A percentile compares a stretch with the other conserved stretches of the same genome.
Conservation (phyloP, 2,329 filamentous ascomycete genomes). For the Cladosporium colombiae region DNA sequence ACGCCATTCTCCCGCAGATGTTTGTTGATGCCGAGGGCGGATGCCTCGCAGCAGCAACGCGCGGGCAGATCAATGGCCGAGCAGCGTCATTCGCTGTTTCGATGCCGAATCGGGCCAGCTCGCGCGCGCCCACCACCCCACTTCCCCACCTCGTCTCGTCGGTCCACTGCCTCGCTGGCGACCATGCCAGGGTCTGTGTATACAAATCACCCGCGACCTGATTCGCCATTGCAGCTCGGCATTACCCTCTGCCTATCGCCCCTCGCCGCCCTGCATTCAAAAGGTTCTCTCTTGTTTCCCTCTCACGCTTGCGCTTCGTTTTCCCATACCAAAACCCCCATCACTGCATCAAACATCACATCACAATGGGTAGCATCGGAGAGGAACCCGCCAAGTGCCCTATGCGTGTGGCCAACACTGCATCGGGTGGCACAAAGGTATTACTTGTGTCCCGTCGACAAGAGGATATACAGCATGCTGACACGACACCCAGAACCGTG, state of each 20-base stretch:
- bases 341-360: background rate
- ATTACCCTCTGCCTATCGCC: conserved; percentile 1
- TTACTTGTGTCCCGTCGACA: conserved; percentile 48
- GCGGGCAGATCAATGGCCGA: background rate
- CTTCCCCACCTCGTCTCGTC: conserved; percentile 5
- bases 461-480: conserved; percentile 51
- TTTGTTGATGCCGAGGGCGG: background rate
- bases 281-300: background rate
- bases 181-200: background rate
- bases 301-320: background rate
- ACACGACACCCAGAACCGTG: conserved; percentile 59
- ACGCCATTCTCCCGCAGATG: background rate
- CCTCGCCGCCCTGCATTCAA: conserved; percentile 1
- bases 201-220: conserved; percentile 9
- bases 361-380: conserved; percentile 19
- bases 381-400: conserved; percentile 31
- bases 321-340: background rate
- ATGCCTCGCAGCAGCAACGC: background rate
- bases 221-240: conserved; percentile 14
- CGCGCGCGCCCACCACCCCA: background rate
- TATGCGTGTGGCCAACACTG: conserved; percentile 33
- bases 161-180: background rate
- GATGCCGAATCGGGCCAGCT: background rate
- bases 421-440: conserved; percentile 56
- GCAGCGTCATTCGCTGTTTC: background rate